A percentile compares a stretch with the other conserved stretches of the same genome.
Evolutionary conservation across 2,329 filamentous ascomycete species (phyloP).

Genomic region (Fusarium torulosum): DNA sequence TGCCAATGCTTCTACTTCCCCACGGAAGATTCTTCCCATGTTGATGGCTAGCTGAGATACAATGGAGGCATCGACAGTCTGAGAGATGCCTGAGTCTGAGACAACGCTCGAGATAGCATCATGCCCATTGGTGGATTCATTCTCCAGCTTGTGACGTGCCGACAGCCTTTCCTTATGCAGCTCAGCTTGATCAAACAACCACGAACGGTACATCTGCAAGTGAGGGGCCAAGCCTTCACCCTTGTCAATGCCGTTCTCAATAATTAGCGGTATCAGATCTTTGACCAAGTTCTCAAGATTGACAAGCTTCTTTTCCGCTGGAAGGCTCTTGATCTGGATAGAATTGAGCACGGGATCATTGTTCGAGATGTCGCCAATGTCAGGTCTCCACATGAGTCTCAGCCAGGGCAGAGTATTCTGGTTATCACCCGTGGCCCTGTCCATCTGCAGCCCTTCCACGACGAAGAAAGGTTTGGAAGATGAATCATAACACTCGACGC

Average conservation of each 20-base stretch:
- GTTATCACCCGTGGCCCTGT: constrained; percentile 38
- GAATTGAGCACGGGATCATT: constrained; percentile 38
- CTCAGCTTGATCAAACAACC: constrained; percentile 39
- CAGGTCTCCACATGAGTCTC: constrained; percentile 41
- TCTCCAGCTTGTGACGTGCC: constrained; percentile 20
- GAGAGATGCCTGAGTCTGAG: constrained; percentile 30
- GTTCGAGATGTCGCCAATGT: constrained; percentile 43
- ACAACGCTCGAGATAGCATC: constrained; percentile 32
- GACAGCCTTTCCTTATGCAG: constrained; percentile 21
- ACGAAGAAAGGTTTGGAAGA: constrained; percentile 38
- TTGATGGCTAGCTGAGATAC: constrained; percentile 43
- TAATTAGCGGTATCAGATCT: constrained; percentile 39
- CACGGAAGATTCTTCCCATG: constrained; percentile 38
- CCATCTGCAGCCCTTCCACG: constrained; percentile 43
- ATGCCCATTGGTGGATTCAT: constrained; percentile 15
- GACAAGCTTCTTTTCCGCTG: constrained; percentile 41
- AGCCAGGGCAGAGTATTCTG: constrained; percentile 42
- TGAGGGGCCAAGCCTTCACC: constrained; percentile 30
- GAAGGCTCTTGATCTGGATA: constrained; percentile 43
- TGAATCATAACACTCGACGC: constrained; percentile 38
- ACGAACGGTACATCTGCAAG: constrained; percentile 31
- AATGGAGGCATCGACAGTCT: constrained; percentile 44
- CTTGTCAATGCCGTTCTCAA: constrained; percentile 37
- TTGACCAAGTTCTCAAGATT: constrained; percentile 43
- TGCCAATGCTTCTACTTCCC: constrained; percentile 40